A percentile compares a stretch with the other conserved stretches of the same genome.
Evolutionary conservation across 1,284 basidiomycete genomes (phyloP).

Genomic region (Sporisorium reilianum): DNA sequence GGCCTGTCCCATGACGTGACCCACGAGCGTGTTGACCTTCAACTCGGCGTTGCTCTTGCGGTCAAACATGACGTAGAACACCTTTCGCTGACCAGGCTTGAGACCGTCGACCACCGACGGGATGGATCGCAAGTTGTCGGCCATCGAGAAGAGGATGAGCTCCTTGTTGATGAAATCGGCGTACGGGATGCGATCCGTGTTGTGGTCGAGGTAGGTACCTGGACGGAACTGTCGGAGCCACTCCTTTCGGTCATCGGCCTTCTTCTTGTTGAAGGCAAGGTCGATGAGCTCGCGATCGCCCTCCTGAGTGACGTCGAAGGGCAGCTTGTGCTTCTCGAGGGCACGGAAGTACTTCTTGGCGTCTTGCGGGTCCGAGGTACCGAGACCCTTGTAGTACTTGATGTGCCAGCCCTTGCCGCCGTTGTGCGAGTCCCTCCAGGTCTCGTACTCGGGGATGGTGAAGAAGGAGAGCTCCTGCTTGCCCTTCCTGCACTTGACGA

Average conservation of each 20-base stretch:
- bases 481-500: constrained; percentile 86
- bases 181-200: constrained; percentile 85
- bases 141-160: constrained; percentile 98
- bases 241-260: constrained; percentile 97
- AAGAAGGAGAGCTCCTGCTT: constrained; percentile 89
- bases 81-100: constrained; percentile 99
- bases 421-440: constrained; percentile 86
- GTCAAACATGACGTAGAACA: constrained; percentile 95
- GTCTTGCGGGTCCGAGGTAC: constrained; percentile 88
- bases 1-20: constrained; percentile 92
- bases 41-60: constrained; percentile 91
- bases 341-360: constrained; percentile 93
- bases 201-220: constrained; percentile 93
- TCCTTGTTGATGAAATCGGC: constrained; percentile 99
- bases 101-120: constrained; percentile 85
- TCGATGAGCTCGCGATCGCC: constrained; percentile 93
- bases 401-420: constrained; percentile 82
- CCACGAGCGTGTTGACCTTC: constrained; percentile 95
- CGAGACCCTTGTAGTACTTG: constrained; percentile 91
- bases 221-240: constrained; percentile 98
- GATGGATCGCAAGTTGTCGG: constrained; percentile 96
- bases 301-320: constrained; percentile 83
- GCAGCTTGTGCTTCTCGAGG: constrained; percentile 93
- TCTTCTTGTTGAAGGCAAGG: constrained; percentile 99
- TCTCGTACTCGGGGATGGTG: constrained; percentile 96